These are phyloP conservation scores for Dipodascopsis uninucleata DNA, from an alignment of 805 yeast genomes.

Conservation along the genomic window DNA sequence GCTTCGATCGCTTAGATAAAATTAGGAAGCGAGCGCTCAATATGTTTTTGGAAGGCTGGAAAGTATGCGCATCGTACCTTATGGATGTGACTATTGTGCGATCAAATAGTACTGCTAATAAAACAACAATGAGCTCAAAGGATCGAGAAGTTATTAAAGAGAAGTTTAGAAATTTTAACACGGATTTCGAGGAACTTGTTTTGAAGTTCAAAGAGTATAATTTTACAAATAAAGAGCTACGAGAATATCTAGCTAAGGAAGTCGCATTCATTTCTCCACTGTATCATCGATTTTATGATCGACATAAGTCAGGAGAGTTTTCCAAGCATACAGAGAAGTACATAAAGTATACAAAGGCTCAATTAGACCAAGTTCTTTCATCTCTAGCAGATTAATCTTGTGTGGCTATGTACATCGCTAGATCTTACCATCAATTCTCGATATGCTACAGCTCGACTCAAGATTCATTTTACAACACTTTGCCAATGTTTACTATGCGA, in stretches of 20 bases:
- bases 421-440: too few species aligned
- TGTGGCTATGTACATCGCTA: too few species aligned
- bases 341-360: conserved; percentile 47
- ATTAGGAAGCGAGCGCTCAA: conserved; percentile 71
- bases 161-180: conserved; percentile 75
- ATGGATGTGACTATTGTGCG: conserved; percentile 74
- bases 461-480: too few species aligned
- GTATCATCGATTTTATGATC: conserved; percentile 79
- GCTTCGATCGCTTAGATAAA: conserved; percentile 54
- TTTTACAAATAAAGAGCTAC: conserved; percentile 63
- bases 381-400: conserved; percentile 31
- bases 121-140: conserved; percentile 50
- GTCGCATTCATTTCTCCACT: conserved; percentile 73
- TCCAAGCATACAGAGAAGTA: conserved; percentile 69
- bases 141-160: conserved; percentile 83
- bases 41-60: conserved; percentile 72
- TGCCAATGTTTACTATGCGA: too few species aligned
- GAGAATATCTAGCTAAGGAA: conserved; percentile 62
- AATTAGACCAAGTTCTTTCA: conserved; percentile 41
- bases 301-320: conserved; percentile 64
- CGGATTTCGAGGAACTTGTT: conserved; percentile 73
- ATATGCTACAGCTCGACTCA: too few species aligned
- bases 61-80: conserved; percentile 65
- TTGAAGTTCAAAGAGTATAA: conserved; percentile 61
- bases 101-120: conserved; percentile 36